Conservation (phyloP, 371 early-diverging fungal species). For the Mortierella sp. region DNA sequence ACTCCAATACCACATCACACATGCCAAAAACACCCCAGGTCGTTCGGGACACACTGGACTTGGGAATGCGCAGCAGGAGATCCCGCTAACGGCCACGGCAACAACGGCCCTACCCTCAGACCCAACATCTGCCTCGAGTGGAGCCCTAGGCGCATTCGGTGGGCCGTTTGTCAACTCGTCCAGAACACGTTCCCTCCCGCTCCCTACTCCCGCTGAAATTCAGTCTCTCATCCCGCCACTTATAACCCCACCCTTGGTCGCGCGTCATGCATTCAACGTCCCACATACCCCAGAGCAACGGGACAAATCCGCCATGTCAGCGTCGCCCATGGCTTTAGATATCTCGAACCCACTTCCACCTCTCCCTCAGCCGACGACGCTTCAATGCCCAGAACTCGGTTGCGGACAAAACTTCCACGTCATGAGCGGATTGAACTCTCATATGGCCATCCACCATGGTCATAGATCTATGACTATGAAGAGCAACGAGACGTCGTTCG, state of each 20-base stretch:
- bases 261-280: constrained; percentile 39
- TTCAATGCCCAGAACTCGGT: constrained; percentile 47
- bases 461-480: constrained; percentile 41
- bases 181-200: constrained; percentile 1
- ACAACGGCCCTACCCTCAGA: constrained; percentile 4
- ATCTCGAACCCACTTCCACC: neutral
- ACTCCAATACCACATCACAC: constrained; percentile 91
- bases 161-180: neutral
- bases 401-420: constrained; percentile 39
- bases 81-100: neutral
- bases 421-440: constrained; percentile 24
- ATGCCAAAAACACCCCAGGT: constrained; percentile 74
- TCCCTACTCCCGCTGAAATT: constrained; percentile 37
- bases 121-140: neutral
- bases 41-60: constrained; percentile 39
- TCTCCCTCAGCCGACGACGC: constrained; percentile 16
- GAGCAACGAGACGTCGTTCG: constrained; percentile 16
- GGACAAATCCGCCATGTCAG: constrained; percentile 13
- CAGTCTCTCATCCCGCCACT: constrained; percentile 17
- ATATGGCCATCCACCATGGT: constrained; percentile 50
- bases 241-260: constrained; percentile 6
- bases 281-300: constrained; percentile 37
- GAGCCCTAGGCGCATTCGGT: neutral
- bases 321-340: constrained; percentile 13
- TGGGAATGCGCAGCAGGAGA: constrained; percentile 11